These are phyloP conservation scores for Botrytis sinoallii DNA, from an alignment of 2,329 filamentous ascomycete genomes.

Conservation along the genomic window DNA sequence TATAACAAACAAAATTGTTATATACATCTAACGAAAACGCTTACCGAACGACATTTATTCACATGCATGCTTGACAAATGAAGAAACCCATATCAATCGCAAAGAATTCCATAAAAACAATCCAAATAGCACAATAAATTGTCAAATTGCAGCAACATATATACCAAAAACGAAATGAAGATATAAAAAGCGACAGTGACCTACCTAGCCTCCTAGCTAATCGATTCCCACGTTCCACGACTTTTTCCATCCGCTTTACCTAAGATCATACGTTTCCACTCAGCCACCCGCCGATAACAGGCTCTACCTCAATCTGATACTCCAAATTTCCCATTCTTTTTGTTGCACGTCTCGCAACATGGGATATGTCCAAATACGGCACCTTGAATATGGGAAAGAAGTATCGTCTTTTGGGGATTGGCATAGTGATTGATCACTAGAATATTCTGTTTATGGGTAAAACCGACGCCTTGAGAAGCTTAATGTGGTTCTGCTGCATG, in stretches of 20 bases:
- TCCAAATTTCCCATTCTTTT: neutral
- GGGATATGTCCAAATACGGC: slow-evolving; percentile 14
- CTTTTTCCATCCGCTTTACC: neutral
- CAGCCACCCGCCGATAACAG: slow-evolving; percentile 10
- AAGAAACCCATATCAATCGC: neutral
- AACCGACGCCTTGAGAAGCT: neutral
- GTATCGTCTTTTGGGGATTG: neutral
- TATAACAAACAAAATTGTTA: neutral
- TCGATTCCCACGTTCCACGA: slow-evolving; percentile 9
- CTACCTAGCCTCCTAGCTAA: neutral
- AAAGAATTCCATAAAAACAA: neutral
- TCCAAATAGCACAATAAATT: neutral
- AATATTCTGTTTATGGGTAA: neutral
- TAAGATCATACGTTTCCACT: slow-evolving; percentile 2
- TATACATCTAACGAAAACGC: neutral
- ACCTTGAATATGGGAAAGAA: neutral
- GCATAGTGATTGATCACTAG: neutral
- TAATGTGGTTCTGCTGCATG: slow-evolving; percentile 4
- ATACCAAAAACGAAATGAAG: neutral
- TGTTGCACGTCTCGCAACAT: slow-evolving; percentile 20
- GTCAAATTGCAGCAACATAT: neutral
- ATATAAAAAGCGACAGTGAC: neutral
- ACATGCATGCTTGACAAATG: neutral
- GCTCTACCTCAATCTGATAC: neutral
- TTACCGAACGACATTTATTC: neutral